Evolutionary conservation across 768 basidiomycete species (phyloP).

Genomic region (Gymnopilus dilepis): DNA sequence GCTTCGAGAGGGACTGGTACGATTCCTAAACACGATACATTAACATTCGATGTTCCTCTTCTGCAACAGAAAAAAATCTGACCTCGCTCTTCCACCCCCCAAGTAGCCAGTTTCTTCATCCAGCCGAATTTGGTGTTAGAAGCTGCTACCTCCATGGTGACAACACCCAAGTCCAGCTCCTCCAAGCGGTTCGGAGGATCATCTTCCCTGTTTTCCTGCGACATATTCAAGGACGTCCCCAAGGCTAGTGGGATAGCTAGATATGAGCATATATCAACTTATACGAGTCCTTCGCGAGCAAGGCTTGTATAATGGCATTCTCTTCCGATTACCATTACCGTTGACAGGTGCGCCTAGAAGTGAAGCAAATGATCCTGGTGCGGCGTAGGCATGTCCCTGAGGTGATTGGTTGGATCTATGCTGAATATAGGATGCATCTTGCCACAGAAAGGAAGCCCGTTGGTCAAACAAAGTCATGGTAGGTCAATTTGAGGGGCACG

Average conservation of each 20-base stretch:
- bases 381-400: no score
- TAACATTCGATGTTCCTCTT: no score
- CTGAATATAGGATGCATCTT: no score
- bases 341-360: no score
- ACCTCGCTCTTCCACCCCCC: constrained; percentile 23
- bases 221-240: not conserved
- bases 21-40: constrained; percentile 45
- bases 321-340: no score
- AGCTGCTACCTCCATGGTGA: not conserved
- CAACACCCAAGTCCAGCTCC: not conserved
- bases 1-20: constrained; percentile 58
- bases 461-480: no score
- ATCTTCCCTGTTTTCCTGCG: constrained; percentile 2
- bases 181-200: no score
- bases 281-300: not conserved
- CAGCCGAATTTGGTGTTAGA: constrained; percentile 7
- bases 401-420: no score
- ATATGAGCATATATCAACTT: not conserved
- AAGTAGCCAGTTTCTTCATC: constrained; percentile 13
- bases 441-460: no score
- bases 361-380: no score
- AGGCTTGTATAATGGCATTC: not conserved
- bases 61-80: not conserved
- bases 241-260: not conserved
- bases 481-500: no score